phyloP scores from a whole-genome alignment of 2,329 filamentous ascomycete species.

The Aureobasidium sp. region DNA sequence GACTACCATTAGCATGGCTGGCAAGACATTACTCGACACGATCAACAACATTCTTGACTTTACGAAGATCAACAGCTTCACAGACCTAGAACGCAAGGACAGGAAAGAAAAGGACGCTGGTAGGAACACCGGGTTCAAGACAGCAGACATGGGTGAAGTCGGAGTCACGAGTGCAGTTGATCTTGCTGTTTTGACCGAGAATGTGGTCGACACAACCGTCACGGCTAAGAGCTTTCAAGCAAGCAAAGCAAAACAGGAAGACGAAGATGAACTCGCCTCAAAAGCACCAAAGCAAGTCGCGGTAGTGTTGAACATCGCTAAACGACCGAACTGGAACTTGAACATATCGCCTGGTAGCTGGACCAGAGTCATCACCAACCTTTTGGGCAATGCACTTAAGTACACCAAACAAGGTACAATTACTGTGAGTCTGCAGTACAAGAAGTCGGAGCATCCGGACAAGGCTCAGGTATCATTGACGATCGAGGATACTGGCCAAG shows the following conservation, averaged over 20 bases:
- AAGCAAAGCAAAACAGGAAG: background rate
- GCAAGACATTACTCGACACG: slow-evolving; percentile 43
- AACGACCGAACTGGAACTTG: slow-evolving; percentile 32
- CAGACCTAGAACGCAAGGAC: slow-evolving; percentile 12
- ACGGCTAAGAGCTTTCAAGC: slow-evolving; percentile 14
- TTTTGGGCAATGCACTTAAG: slow-evolving; percentile 41
- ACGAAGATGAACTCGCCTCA: slow-evolving; percentile 5
- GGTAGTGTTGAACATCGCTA: slow-evolving; percentile 34
- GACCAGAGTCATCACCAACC: slow-evolving; percentile 40
- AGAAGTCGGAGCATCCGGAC: background rate
- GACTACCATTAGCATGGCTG: slow-evolving; percentile 41
- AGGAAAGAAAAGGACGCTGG: slow-evolving; percentile 7
- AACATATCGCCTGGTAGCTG: slow-evolving; percentile 36
- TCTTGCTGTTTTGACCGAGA: slow-evolving; percentile 22
- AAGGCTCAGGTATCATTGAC: slow-evolving; percentile 12
- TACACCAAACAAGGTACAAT: slow-evolving; percentile 36
- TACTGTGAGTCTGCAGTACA: slow-evolving; percentile 18
- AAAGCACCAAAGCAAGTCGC: slow-evolving; percentile 23
- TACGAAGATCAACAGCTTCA: slow-evolving; percentile 34
- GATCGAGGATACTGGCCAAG: slow-evolving; percentile 26
- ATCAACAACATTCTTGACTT: slow-evolving; percentile 36
- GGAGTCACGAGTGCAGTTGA: slow-evolving; percentile 16
- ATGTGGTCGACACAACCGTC: slow-evolving; percentile 16
- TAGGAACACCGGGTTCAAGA: slow-evolving; percentile 6
- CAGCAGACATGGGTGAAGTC: slow-evolving; percentile 13